Evolutionary conservation across 257 asterid species (phyloP), one percentile per base, ranked within the genome.

Genomic region (Henckelia pumila): DNA sequence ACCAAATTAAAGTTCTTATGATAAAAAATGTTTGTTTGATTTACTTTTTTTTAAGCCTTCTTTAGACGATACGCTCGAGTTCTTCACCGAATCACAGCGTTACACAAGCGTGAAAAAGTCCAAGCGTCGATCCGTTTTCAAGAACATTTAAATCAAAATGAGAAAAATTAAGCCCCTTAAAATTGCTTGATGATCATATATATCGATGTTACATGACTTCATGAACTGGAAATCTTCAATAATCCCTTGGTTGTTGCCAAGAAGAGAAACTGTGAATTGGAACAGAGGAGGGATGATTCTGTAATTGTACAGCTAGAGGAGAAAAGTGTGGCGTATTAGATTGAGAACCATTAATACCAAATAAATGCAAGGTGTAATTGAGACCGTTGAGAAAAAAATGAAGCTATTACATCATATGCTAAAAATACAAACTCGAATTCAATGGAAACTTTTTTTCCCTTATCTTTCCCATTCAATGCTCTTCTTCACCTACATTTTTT

Each of bases 351-450:
- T 86, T 86, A 84, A 88, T 86, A 79, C 65, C 83, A 83, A 83
- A 82, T 90, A 86, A 91, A 91, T 88, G 96, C 92, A 76, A 81
- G 67, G 67, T 86, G 95, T 81, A 81, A 88, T 84, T 84, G 96
- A 78, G 89, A 80, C 95, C 26, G 97, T 88, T 91, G 97, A 81
- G 86, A 88, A 88, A 88, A 88, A 80, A 77, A 84, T 87, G 88
- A 82, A 75, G 68, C 78, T 77, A 86, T 74, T 83, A 75, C 92
- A 85, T 88, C 95, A 80, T 75, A 75, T 82, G 89, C 84, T 91
- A 84, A 81, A 80, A 77, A 86, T 86, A 47, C 20, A 16, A 79
- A 86, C 88, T 83, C 84, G n/a, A 88, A 82, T 82, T 86, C 83
- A 50, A 47, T 14, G 20, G 53, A 47, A 5, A 4, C 5, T 47